A percentile compares a stretch with the other conserved stretches of the same genome.
phyloP scores from a whole-genome alignment of 1,139 yeast genomes.

The Lodderomyces jiufengensis region DNA sequence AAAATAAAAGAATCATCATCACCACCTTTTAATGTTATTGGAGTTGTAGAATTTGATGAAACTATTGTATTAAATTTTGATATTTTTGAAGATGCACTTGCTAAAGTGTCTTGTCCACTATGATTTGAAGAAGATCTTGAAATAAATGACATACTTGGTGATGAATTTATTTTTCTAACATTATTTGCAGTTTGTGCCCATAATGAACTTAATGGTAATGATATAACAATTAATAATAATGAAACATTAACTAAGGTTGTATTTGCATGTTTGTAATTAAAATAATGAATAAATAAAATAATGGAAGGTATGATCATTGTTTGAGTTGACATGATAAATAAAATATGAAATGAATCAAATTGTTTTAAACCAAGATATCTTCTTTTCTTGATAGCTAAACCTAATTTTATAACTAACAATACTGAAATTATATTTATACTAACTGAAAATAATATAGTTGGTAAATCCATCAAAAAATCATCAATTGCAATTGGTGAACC shows the following conservation, averaged over 20 bases:
- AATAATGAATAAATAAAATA: conserved; percentile 53
- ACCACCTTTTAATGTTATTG: conserved; percentile 7
- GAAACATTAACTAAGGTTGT: conserved; percentile 22
- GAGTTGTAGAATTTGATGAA: conserved; percentile 3
- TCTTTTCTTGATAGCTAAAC: conserved; percentile 66
- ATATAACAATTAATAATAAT: conserved; percentile 45
- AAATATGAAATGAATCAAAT: conserved; percentile 75
- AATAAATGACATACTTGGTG: conserved; percentile 21
- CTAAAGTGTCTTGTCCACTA: conserved; percentile 10
- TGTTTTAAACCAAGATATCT: conserved; percentile 74
- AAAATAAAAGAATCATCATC: conserved; percentile 7
- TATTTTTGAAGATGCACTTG: conserved; percentile 2
- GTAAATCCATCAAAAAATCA: conserved; percentile 42
- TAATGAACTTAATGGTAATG: conserved; percentile 78
- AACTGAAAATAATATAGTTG: conserved; percentile 61
- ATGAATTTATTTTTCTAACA: conserved; percentile 8
- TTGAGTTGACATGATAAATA: conserved; percentile 79
- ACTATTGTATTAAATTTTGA: conserved; percentile 7
- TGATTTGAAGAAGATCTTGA: conserved; percentile 13
- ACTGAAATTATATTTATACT: conserved; percentile 63
- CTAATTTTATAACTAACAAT: conserved; percentile 58
- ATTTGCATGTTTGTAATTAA: conserved; percentile 4
- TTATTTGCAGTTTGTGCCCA: conserved; percentile 76
- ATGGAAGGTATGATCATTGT: conserved; percentile 76
- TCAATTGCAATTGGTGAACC: conserved; percentile 10